phyloP scores from a whole-genome alignment of 129 eudicot species.

The Flaveria bidentis region DNA sequence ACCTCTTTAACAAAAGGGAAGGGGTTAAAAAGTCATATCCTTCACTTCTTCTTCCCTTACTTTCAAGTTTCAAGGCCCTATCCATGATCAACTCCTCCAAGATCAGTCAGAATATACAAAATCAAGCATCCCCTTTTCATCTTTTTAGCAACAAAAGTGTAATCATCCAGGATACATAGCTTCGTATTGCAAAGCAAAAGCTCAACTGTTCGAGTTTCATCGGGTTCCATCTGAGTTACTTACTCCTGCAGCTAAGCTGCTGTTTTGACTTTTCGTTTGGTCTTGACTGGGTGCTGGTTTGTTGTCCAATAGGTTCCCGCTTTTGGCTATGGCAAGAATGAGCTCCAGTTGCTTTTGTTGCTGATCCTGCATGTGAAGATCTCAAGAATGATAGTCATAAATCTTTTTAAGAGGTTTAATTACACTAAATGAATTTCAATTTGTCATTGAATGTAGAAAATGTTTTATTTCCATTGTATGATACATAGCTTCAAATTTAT shows the following conservation, averaged over 20 bases:
- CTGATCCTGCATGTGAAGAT: constrained; percentile 41
- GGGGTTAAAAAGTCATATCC: constrained; percentile 28
- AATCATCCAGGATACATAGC: constrained; percentile 20
- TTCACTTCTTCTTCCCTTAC: constrained; percentile 16
- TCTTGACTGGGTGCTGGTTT: constrained; percentile 30
- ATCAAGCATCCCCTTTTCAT: constrained; percentile 28
- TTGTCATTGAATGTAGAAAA: background rate
- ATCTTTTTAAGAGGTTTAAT: background rate
- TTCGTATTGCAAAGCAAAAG: constrained; percentile 23
- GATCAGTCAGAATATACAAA: constrained; percentile 26
- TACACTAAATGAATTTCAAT: background rate
- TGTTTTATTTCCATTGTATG: background rate
- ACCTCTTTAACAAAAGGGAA: constrained; percentile 25
- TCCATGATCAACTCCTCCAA: constrained; percentile 18
- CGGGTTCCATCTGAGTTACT: constrained; percentile 31
- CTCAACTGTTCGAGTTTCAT: constrained; percentile 6
- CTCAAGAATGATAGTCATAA: background rate
- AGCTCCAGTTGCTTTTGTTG: constrained; percentile 49
- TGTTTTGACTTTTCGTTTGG: constrained; percentile 27
- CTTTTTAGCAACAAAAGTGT: constrained; percentile 17
- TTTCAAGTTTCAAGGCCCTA: background rate
- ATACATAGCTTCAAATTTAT: background rate
- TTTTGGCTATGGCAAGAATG: constrained; percentile 45
- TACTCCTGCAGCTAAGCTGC: constrained; percentile 24
- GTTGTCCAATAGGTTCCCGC: constrained; percentile 42